These are phyloP conservation scores for Turritis glabra DNA, from an alignment of 345 rosid genomes.

Conservation along the genomic window DNA sequence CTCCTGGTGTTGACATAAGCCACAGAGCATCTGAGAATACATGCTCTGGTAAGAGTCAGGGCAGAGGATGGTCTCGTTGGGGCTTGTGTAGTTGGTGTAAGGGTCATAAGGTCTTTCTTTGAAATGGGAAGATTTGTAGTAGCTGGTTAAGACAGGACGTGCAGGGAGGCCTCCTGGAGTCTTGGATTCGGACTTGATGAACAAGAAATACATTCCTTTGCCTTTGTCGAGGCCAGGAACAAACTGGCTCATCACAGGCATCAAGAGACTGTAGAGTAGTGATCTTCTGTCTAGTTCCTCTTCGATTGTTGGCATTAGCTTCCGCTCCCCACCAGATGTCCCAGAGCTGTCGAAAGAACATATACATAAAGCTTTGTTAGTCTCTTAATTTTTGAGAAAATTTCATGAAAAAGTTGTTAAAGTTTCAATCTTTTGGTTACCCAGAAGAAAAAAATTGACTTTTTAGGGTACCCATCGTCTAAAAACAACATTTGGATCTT, in stretches of 20 bases:
- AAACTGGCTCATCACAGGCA: slow-evolving; percentile 80
- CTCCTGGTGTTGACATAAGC: slow-evolving; percentile 60
- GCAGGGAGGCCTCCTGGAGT: slow-evolving; percentile 76
- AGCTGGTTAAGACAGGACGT: slow-evolving; percentile 76
- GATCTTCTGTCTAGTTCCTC: slow-evolving; percentile 72
- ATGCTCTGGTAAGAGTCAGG: slow-evolving; percentile 79
- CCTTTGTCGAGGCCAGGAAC: slow-evolving; percentile 71
- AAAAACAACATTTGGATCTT: neutral
- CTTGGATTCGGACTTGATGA: slow-evolving; percentile 73
- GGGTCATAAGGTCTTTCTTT: slow-evolving; percentile 66
- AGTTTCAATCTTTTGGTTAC: neutral
- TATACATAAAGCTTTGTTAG: neutral
- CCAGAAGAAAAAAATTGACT: neutral
- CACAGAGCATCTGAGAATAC: slow-evolving; percentile 82
- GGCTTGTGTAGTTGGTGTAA: slow-evolving; percentile 81
- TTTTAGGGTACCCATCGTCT: neutral
- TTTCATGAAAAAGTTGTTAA: neutral
- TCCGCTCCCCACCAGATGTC: slow-evolving; percentile 91
- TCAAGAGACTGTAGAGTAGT: slow-evolving; percentile 62
- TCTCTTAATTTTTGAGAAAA: neutral
- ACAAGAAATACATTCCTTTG: slow-evolving; percentile 81
- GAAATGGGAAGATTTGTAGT: slow-evolving; percentile 74
- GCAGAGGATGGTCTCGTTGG: slow-evolving; percentile 76
- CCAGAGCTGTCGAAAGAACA: slow-evolving; percentile 69
- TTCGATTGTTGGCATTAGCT: slow-evolving; percentile 79